Percentiles rank a stretch among this genome's conserved stretches.
phyloP scores from a whole-genome alignment of 768 basidiomycete genomes.

The Lactarius indigo region DNA sequence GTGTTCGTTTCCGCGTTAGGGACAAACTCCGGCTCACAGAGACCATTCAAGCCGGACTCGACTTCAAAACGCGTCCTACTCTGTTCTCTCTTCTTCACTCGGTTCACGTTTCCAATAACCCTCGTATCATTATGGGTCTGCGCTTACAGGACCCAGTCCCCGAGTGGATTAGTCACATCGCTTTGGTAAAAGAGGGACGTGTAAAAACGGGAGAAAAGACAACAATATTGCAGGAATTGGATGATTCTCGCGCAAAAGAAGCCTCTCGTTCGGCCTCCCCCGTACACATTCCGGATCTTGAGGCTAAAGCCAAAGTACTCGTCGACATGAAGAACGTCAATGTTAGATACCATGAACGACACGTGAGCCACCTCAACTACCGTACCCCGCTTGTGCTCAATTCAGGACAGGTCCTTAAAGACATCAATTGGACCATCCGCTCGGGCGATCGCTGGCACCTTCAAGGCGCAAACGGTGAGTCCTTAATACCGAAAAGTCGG shows the following conservation, averaged over 20 bases:
- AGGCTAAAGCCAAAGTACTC: conserved; percentile 38
- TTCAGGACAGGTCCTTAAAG: conserved; percentile 57
- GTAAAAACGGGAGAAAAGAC: conserved; percentile 52
- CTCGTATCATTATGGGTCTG: conserved; percentile 63
- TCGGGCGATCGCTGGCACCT: conserved; percentile 89
- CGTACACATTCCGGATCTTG: background rate
- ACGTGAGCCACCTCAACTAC: background rate
- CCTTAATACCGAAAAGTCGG: background rate
- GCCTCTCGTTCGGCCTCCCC: background rate
- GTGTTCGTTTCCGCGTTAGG: conserved; percentile 26
- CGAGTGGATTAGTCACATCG: conserved; percentile 68
- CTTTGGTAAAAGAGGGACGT: conserved; percentile 44
- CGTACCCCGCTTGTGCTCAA: background rate
- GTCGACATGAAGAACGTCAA: conserved; percentile 64
- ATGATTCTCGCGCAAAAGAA: background rate
- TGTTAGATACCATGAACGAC: conserved; percentile 60
- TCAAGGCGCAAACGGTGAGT: conserved; percentile 78
- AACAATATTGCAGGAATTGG: conserved; percentile 35
- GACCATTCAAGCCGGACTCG: conserved; percentile 65
- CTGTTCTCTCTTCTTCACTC: conserved; percentile 53
- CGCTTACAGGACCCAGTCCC: conserved; percentile 71
- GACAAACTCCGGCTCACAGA: background rate
- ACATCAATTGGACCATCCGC: conserved; percentile 78
- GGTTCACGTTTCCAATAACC: conserved; percentile 46
- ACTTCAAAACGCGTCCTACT: conserved; percentile 53